These are phyloP conservation scores for Diaporthe humulicola DNA, from an alignment of 2,329 filamentous ascomycete genomes.

Conservation along the genomic window DNA sequence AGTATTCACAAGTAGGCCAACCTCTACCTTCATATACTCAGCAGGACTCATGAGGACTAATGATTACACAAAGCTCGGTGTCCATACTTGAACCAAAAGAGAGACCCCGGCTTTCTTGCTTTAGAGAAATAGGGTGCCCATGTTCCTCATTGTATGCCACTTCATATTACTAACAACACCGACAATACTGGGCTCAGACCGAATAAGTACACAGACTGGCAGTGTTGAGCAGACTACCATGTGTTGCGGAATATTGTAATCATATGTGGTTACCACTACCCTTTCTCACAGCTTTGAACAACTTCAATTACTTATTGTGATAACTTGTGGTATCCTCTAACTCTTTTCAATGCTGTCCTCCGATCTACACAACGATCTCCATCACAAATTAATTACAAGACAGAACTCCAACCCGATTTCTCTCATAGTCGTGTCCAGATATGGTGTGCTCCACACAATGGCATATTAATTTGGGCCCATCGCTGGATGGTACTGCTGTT, in stretches of 20 bases:
- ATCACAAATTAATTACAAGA: background rate
- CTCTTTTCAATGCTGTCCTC: background rate
- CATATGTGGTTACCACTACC: background rate
- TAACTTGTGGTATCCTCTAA: background rate
- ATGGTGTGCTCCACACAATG: background rate
- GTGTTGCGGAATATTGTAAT: background rate
- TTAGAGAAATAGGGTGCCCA: background rate
- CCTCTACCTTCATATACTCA: too few relatives aligned
- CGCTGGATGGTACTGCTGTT: slow-evolving; percentile 34
- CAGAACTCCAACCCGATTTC: background rate
- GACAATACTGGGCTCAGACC: background rate
- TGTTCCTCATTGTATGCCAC: background rate
- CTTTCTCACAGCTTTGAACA: background rate
- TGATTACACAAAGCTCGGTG: too few relatives aligned
- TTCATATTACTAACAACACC: background rate
- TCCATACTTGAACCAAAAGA: too few relatives aligned
- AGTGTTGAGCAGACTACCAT: background rate
- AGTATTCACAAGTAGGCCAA: background rate
- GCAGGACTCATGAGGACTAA: too few relatives aligned
- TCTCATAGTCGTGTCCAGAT: too few relatives aligned
- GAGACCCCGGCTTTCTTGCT: too few relatives aligned
- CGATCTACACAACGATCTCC: background rate
- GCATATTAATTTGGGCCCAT: background rate
- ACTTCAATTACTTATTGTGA: background rate
- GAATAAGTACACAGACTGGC: background rate